Evolutionary conservation across 805 yeast species (phyloP), one percentile per base, ranked within the genome.

Genomic region (Hanseniaspora taiwanica): DNA sequence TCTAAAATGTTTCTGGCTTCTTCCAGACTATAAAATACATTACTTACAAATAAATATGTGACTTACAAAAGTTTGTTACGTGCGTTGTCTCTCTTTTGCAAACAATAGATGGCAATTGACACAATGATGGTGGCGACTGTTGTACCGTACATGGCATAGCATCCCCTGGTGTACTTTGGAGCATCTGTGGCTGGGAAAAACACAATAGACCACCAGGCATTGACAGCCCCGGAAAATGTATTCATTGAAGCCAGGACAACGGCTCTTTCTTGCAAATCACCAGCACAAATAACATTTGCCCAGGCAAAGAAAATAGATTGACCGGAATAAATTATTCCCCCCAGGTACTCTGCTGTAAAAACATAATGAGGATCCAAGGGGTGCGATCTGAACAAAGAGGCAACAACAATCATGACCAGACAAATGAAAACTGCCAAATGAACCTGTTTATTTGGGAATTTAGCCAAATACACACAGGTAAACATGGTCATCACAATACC

Each of bases 221-320:
- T 75, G 8, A 74, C 74, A 2, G 78, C 76, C 48, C 72, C 69
- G 21, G 75, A 68, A 53, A 73, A 72, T 77, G 74, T 73, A 53
- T 74, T 74, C 79, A 75, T 74, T 0, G 78, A 72, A 0, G 78
- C 82, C 37, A 77, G 58, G 1, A 75, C 78, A 36, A 77, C 61
- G 0, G 82, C 79, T 50, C 82, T 64, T 49, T 74, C 79, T 58
- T 77, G 75, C 20, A 72, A 53, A 53, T 78, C 83, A 45, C 71
- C 65, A 24, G 69, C 65, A 45, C 78, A 72, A 1, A 73, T 71
- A 37, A 72, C 60, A 47, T 76, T 75, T 2, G 78, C 78, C 81
- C 81, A 76, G 0, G 80, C 71, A 39, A 76, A 71, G 52, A 72
- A 71, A 0, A 70, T 63, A 0, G 81, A 71, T 45, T 76, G 81